Base-by-base conservation (phyloP, 495 filamentous ascomycete species). In the Talaromyces ruber region DNA sequence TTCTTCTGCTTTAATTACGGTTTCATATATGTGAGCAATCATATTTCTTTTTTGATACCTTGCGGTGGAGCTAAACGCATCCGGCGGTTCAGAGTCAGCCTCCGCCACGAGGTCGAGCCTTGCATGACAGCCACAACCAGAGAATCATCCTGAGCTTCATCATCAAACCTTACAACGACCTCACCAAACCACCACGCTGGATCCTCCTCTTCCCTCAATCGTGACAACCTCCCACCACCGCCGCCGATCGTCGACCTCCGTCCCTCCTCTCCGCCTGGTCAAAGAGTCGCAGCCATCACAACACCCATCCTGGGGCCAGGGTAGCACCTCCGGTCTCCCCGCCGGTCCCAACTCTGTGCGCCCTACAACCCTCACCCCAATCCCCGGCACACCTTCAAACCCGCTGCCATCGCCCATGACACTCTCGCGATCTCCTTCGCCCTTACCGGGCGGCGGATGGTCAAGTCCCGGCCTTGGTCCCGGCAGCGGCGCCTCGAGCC, bases 361-460 rank as follows among this genome's bases (percentile, higher is more conserved):
- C 59, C 59, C 59, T 24, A 60, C 59, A 8, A 60, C 43, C 1
- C 28, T 52, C 12, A 29, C 59, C 8, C 60, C 60, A 28, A 62
- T 62, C 21, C 53, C 60, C 8, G 60, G 51, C 18, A 62, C 53
- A 6, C 60, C 60, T 14, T 5, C 50, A 24, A 37, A 62, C 34
- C 60, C 62, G 12, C 26, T 61, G 12, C 16, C 62, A 34, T 60
- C 55, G 64, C 72, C 77, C 64, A 95, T 96, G 92, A 90, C 91
- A 65, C 74, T 92, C 60, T 92, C 90, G 59, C 85, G 90, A 74
- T 93, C 90, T 67, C 91, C 91, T 53, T 93, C 90, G 55, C 91
- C 91, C 63, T 82, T 83, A 60, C 85, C 83, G 64, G 88, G 88
- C 65, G 90, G 88, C 68, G 91, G 91, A 65, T 96, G 92, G 92